These are phyloP conservation scores for Alnus glutinosa DNA, from an alignment of 306 rosid species.

Conservation along the genomic window DNA sequence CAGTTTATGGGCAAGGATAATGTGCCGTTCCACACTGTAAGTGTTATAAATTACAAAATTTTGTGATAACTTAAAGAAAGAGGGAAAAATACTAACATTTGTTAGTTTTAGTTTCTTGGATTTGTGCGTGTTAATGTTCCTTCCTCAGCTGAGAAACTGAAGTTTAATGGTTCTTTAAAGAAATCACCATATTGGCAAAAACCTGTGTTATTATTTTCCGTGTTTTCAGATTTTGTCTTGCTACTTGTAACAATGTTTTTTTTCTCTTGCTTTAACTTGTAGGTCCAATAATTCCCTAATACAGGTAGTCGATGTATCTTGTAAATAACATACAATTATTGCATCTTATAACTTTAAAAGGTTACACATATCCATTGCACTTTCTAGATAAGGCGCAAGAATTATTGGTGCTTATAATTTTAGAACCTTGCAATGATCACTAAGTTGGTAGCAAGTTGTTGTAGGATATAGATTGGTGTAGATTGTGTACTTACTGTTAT, in stretches of 20 bases:
- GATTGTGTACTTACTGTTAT: not conserved
- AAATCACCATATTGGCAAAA: not conserved
- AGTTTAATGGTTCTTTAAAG: not conserved
- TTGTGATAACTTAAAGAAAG: not conserved
- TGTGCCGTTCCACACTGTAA: slow-evolving; percentile 96
- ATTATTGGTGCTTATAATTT: not conserved
- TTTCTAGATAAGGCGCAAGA: not conserved
- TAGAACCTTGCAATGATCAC: not conserved
- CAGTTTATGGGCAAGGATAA: slow-evolving; percentile 99
- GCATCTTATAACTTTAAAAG: not conserved
- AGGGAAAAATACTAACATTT: not conserved
- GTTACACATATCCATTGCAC: not conserved
- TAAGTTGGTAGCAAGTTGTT: not conserved
- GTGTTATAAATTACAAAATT: slow-evolving; percentile 21
- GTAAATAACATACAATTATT: not conserved
- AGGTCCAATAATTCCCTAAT: not conserved
- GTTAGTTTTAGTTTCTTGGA: not conserved
- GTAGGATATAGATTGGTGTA: not conserved
- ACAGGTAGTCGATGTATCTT: not conserved
- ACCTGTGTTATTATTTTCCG: too few species aligned
- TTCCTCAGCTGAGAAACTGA: not conserved
- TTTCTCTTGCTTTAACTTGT: not conserved
- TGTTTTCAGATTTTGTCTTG: not conserved
- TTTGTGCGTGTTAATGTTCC: not conserved
- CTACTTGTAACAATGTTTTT: not conserved